A percentile compares a stretch with the other conserved stretches of the same genome.
These are phyloP conservation scores for Thozetella sp. DNA, from an alignment of 495 filamentous ascomycete genomes.

Conservation along the genomic window DNA sequence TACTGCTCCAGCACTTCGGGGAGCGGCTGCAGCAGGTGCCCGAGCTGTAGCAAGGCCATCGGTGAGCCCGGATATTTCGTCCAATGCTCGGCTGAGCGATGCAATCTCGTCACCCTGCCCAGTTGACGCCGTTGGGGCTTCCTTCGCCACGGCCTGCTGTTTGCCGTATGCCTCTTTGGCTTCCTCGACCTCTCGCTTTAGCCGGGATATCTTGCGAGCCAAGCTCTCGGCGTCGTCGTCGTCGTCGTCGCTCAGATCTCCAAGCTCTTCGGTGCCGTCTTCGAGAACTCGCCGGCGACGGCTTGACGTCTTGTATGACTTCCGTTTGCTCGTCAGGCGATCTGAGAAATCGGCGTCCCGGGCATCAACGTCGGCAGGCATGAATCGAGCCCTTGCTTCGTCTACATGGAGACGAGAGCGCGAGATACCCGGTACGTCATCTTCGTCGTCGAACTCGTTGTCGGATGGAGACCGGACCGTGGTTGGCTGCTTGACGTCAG, in stretches of 20 bases:
- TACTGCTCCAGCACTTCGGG: constrained; percentile 9
- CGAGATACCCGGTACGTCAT: constrained; percentile 68
- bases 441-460: constrained; percentile 63
- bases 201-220: constrained; percentile 73
- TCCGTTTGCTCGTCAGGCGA: constrained; percentile 73
- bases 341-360: constrained; percentile 81
- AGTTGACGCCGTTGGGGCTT: constrained; percentile 23
- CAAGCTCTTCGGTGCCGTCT: constrained; percentile 64
- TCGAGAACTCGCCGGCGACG: constrained; percentile 61
- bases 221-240: constrained; percentile 72
- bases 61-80: constrained; percentile 49
- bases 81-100: constrained; percentile 67
- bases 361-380: constrained; percentile 73
- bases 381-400: constrained; percentile 77
- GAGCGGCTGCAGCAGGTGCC: constrained; percentile 18
- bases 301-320: constrained; percentile 75
- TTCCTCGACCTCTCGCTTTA: constrained; percentile 79
- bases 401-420: constrained; percentile 72
- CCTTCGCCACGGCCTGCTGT: constrained; percentile 39
- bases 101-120: constrained; percentile 43
- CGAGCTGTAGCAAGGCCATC: constrained; percentile 28
- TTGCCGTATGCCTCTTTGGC: constrained; percentile 67
- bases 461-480: constrained; percentile 67
- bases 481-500: constrained; percentile 52
- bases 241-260: constrained; percentile 58